Base-by-base conservation (phyloP, 345 rosid genomes). In the Cardamine resedifolia region DNA sequence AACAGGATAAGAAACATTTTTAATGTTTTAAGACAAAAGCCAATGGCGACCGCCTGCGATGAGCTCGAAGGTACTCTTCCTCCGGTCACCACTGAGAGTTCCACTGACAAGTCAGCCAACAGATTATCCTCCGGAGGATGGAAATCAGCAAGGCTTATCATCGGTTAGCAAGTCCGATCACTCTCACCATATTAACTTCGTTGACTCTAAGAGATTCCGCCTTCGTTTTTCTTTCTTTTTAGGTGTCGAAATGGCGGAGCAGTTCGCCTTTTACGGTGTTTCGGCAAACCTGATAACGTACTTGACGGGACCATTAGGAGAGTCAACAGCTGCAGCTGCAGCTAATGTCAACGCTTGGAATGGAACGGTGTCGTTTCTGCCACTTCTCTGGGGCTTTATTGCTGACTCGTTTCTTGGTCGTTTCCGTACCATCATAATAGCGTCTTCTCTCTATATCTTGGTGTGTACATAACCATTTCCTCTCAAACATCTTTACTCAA, bases 341-440 rank as follows among this genome's bases (percentile, higher is more conserved):
- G 86, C 79, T 18, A 82, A 85, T 14, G 78, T 87, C 41, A 89
- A 87, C 62, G 81, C 79, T 4, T 89, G 90, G 82, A 63, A 47
- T 2, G 96, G 92, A 18, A 87, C 83, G 7, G 66, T 83, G 4
- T 71, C 81, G 72, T 71, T 89, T 48, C 61, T 84, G 41, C 89
- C 92, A 0, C 79, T 90, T 16, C 76, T 86, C 10, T 88, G 94
- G 21, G 96, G 85, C 6, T 85, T 86, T 58, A 2, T 86, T 3
- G 88, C 96, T 21, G 96, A 90, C 53, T 53, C 90, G 4, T 88
- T 68, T 64, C 88, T 86, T 0, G 94, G 94, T 53, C 80, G 89
- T 45, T 88, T 79, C 83, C 82, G 80, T 74, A 88, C 90, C 21
- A 84, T 86, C 19, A 11, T 85, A 3, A 20, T 77, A 33, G 70